Conservation (phyloP, 345 rosid species). For the Odontarrhena argentea region DNA sequence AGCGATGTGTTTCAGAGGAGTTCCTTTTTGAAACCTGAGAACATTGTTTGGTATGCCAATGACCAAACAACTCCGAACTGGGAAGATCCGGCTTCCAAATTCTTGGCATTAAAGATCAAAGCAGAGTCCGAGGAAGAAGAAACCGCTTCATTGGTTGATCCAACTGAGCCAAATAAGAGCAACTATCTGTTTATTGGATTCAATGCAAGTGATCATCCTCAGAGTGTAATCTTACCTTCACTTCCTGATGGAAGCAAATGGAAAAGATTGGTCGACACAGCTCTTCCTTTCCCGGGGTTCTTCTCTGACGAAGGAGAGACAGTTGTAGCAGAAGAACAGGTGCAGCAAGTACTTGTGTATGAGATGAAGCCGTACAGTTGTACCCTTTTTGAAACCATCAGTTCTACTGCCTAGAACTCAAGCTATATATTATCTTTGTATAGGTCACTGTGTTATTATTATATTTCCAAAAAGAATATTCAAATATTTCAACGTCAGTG, state of each 20-base stretch:
- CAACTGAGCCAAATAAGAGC: slow-evolving; percentile 37
- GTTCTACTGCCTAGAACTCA: slow-evolving; percentile 36
- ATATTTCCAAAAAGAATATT: not conserved
- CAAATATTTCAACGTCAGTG: not conserved
- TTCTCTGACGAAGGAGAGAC: slow-evolving; percentile 62
- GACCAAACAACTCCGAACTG: slow-evolving; percentile 72
- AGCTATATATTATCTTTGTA: not conserved
- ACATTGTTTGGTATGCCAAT: slow-evolving; percentile 75
- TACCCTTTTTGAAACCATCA: slow-evolving; percentile 69
- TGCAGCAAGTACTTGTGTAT: slow-evolving; percentile 49
- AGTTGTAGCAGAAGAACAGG: slow-evolving; percentile 47
- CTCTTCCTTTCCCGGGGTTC: slow-evolving; percentile 82
- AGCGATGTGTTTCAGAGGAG: slow-evolving; percentile 68
- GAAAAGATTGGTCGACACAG: slow-evolving; percentile 74
- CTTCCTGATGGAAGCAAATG: slow-evolving; percentile 61
- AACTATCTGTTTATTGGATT: slow-evolving; percentile 65
- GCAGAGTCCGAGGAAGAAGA: slow-evolving; percentile 45
- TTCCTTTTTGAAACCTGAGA: slow-evolving; percentile 66
- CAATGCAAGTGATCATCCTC: slow-evolving; percentile 56
- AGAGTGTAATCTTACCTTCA: slow-evolving; percentile 58
- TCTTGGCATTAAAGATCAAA: slow-evolving; percentile 75
- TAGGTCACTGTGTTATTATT: slow-evolving; percentile 26
- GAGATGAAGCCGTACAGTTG: slow-evolving; percentile 87
- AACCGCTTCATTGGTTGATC: slow-evolving; percentile 41
- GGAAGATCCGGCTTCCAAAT: slow-evolving; percentile 69